Conservation (phyloP, 768 basidiomycete genomes). For the Kwoniella bestiolae region DNA sequence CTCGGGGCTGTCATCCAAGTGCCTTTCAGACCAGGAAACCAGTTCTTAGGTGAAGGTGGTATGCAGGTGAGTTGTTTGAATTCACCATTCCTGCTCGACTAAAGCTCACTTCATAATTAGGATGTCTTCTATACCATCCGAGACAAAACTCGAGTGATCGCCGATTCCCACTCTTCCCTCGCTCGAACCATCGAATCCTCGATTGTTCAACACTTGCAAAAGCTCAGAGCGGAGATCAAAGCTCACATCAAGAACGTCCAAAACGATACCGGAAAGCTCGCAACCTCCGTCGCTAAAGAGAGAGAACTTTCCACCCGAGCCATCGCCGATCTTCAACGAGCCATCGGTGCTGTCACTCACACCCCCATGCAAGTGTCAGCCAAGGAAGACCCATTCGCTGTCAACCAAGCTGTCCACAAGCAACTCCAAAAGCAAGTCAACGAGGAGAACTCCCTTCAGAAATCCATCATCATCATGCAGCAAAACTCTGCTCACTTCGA, state of each 20-base stretch:
- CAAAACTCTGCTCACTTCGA: conserved; percentile 97
- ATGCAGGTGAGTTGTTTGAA: conserved; percentile 67
- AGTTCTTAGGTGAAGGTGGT: conserved; percentile 97
- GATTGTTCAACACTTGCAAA: conserved; percentile 96
- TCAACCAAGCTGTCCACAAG: conserved; percentile 54
- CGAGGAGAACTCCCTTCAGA: conserved; percentile 97
- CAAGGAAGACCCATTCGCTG: conserved; percentile 80
- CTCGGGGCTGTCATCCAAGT: conserved; percentile 96
- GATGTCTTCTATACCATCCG: conserved; percentile 91
- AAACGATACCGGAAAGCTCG: conserved; percentile 92
- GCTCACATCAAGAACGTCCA: conserved; percentile 96
- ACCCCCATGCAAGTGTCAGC: conserved; percentile 83
- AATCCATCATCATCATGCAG: conserved; percentile 96
- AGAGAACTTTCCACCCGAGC: conserved; percentile 82
- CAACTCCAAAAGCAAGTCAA: conserved; percentile 71
- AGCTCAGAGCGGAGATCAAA: conserved; percentile 92
- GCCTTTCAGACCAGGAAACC: conserved; percentile 91
- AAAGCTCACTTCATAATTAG: conserved; percentile 57
- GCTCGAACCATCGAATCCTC: conserved; percentile 95
- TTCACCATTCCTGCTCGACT: too few relatives aligned
- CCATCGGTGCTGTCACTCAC: conserved; percentile 91
- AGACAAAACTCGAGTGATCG: conserved; percentile 88
- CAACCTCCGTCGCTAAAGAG: conserved; percentile 87
- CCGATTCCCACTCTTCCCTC: conserved; percentile 94
- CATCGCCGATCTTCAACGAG: conserved; percentile 83